Percentiles rank a stretch among this genome's conserved stretches.
Conservation (phyloP, 441 rosid species). For the Erodium chrysanthum region DNA sequence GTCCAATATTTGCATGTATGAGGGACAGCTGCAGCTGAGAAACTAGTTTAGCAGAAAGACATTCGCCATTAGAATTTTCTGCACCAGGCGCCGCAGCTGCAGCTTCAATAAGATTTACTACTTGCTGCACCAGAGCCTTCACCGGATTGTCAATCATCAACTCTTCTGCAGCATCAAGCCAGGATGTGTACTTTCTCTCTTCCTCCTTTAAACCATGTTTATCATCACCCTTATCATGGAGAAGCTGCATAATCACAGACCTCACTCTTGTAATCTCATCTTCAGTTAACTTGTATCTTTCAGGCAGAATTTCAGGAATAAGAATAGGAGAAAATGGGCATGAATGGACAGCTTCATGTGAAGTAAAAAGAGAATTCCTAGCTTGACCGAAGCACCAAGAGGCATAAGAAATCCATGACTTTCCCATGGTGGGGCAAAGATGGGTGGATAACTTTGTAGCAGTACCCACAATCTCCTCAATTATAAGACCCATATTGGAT, state of each 20-base stretch:
- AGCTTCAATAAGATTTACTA: slow-evolving; percentile 56
- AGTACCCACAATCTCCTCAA: slow-evolving; percentile 74
- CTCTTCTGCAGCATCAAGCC: slow-evolving; percentile 30
- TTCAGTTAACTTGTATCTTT: slow-evolving; percentile 59
- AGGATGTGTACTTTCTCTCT: slow-evolving; percentile 27
- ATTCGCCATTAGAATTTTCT: slow-evolving; percentile 47
- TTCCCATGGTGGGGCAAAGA: slow-evolving; percentile 85
- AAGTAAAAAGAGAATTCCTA: slow-evolving; percentile 37
- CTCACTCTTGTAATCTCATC: slow-evolving; percentile 54
- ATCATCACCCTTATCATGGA: slow-evolving; percentile 28
- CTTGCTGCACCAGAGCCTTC: slow-evolving; percentile 45
- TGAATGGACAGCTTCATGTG: slow-evolving; percentile 34
- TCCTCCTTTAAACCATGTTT: slow-evolving; percentile 23
- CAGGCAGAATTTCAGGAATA: slow-evolving; percentile 51
- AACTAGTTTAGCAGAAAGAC: slow-evolving; percentile 57
- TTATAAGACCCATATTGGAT: slow-evolving; percentile 28
- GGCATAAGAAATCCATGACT: slow-evolving; percentile 96
- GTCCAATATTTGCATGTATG: slow-evolving; percentile 29
- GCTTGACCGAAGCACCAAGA: slow-evolving; percentile 95
- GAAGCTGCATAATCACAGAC: slow-evolving; percentile 37
- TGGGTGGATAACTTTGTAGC: slow-evolving; percentile 73
- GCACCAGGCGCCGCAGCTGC: slow-evolving; percentile 70
- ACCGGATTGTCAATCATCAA: slow-evolving; percentile 27
- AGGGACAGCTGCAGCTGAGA: slow-evolving; percentile 49
- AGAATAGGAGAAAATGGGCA: slow-evolving; percentile 57